These are phyloP conservation scores for Guadua angustifolia DNA, from an alignment of 176 grass and related monocot genomes.

Conservation along the genomic window DNA sequence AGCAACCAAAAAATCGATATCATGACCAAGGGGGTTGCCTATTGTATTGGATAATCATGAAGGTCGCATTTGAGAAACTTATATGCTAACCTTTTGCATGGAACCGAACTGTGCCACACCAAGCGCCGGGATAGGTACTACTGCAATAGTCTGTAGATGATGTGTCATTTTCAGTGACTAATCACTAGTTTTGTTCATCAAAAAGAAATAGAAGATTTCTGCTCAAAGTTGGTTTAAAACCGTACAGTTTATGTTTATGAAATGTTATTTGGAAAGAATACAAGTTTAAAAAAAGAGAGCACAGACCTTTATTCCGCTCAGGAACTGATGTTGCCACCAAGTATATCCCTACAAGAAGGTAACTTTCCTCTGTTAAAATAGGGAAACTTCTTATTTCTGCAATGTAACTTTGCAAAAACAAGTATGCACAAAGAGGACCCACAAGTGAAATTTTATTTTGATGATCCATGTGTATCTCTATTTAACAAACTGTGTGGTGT, in stretches of 20 bases:
- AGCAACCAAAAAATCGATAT: background rate
- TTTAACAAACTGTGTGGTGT: background rate
- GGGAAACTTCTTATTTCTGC: conserved; percentile 50
- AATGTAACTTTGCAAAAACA: conserved; percentile 23
- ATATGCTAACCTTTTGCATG: conserved; percentile 66
- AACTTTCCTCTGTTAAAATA: conserved; percentile 61
- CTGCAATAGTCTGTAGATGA: conserved; percentile 73
- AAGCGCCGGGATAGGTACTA: conserved; percentile 62
- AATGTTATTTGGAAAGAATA: conserved; percentile 30
- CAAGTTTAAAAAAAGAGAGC: conserved; percentile 25
- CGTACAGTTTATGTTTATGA: background rate
- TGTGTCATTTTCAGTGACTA: conserved; percentile 33
- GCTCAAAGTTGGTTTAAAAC: background rate
- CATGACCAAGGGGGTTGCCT: background rate
- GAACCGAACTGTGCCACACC: conserved; percentile 89
- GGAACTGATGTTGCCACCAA: conserved; percentile 91
- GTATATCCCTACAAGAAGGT: conserved; percentile 74
- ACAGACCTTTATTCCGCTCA: conserved; percentile 81
- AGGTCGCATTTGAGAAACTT: conserved; percentile 29
- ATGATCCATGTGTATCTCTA: background rate
- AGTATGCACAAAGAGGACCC: background rate
- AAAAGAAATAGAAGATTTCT: conserved; percentile 30
- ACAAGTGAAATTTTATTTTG: background rate
- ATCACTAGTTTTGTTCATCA: conserved; percentile 36
- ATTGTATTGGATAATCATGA: conserved; percentile 6